Evolutionary conservation across 208 protist genomes (phyloP), one percentile per base, ranked within the genome.

Genomic region (Wallacemonas sp.): DNA sequence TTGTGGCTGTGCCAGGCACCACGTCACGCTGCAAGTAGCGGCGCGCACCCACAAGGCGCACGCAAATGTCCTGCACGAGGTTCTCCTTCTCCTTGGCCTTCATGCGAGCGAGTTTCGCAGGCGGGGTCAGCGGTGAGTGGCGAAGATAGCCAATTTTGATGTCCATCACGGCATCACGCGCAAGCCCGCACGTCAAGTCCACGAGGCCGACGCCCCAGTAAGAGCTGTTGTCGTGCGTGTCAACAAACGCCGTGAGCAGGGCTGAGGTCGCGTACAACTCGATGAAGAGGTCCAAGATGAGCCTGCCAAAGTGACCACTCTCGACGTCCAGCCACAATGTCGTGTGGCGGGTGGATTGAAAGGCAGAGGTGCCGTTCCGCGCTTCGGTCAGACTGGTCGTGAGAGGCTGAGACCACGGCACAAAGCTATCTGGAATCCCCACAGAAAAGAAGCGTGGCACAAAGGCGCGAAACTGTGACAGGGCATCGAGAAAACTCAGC

Each of bases 121-220:
- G 49, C 19, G 75, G 67, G 9, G 88, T 91, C n/a, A 85, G 55
- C 8, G 82, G 88, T 1, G 84, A 88, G 69, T 88, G 75, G 2
- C 84, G 82, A n/a, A 84, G 62, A 56, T 68, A 81, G 44, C 88
- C 88, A 17, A 94, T 31, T 66, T 94, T 94, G 33, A 91, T 49
- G 58, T 94, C 88, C 70, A 89, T 79, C n/a, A 84, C 75, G 59
- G 77, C 88, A 6, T 83, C 75, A 58, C 28, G 44, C 19, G 14
- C 22, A 60, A 90, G 75, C 21, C 69, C 74, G 15, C 49, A 65
- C 9, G 76, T 83, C 47, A 80, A 71, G 58, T 94, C 84, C n/a
- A 86, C 62, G 15, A 94, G 67, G 46, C 82, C 75, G 24, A 91
- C 45, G 28, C 66, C 61, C 84, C 88, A 94, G 22, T 63, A 34